Conservation (phyloP, 2,329 filamentous ascomycete genomes). For the Fusarium caatingaense region DNA sequence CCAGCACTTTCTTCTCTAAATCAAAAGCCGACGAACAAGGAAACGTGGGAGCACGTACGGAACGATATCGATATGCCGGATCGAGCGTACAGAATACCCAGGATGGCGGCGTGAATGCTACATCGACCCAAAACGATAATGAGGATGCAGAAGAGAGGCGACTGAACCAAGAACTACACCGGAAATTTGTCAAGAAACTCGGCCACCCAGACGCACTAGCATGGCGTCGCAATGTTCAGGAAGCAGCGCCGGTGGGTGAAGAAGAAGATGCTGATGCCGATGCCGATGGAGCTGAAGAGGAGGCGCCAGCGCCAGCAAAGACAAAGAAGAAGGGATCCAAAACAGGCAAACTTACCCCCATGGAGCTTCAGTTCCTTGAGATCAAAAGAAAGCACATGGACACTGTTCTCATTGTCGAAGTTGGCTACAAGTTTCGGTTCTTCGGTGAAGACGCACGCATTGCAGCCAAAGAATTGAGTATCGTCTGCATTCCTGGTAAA, state of each 20-base stretch:
- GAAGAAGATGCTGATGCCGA: slow-evolving; percentile 70
- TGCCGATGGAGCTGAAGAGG: slow-evolving; percentile 65
- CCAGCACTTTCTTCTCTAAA: slow-evolving; percentile 52
- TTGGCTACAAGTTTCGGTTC: slow-evolving; percentile 98
- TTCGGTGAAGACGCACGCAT: slow-evolving; percentile 94
- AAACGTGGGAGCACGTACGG: slow-evolving; percentile 56
- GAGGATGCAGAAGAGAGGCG: slow-evolving; percentile 63
- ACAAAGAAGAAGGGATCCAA: slow-evolving; percentile 76
- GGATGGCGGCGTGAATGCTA: slow-evolving; percentile 45
- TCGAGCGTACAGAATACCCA: slow-evolving; percentile 53
- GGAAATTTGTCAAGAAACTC: slow-evolving; percentile 89
- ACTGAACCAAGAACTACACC: slow-evolving; percentile 78
- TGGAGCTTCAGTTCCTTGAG: slow-evolving; percentile 92
- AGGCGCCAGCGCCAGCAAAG: slow-evolving; percentile 55
- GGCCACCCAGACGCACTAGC: slow-evolving; percentile 86
- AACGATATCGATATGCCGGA: slow-evolving; percentile 63
- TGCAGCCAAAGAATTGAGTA: slow-evolving; percentile 90
- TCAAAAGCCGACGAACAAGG: slow-evolving; percentile 27
- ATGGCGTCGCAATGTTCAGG: slow-evolving; percentile 69
- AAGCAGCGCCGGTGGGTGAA: slow-evolving; percentile 64
- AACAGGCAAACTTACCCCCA: slow-evolving; percentile 85
- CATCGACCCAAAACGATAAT: slow-evolving; percentile 53
- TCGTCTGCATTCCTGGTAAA: slow-evolving; percentile 97
- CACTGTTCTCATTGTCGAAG: slow-evolving; percentile 90
- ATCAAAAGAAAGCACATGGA: slow-evolving; percentile 94